These are phyloP conservation scores for Cladobotryum mycophilum DNA, from an alignment of 2,329 filamentous ascomycete species.

Conservation along the genomic window DNA sequence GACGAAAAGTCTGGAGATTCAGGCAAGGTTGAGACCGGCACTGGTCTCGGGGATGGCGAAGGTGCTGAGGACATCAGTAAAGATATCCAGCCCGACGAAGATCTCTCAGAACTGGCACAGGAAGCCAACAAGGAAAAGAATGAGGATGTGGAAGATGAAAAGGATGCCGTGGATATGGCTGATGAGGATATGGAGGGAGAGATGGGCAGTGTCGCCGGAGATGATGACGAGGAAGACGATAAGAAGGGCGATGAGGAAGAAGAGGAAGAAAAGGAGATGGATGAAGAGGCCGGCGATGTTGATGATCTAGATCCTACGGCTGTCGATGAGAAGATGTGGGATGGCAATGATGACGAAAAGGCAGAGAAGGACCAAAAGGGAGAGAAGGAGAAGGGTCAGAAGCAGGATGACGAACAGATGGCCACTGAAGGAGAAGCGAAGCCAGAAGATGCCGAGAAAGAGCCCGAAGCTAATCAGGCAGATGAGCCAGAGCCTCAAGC, in stretches of 20 bases:
- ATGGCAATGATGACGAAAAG: slow-evolving; percentile 73
- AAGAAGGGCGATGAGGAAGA: slow-evolving; percentile 58
- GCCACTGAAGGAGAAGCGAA: slow-evolving; percentile 53
- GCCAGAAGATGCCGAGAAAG: slow-evolving; percentile 37
- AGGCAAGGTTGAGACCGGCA: slow-evolving; percentile 83
- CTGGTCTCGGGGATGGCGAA: slow-evolving; percentile 89
- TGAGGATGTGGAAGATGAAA: slow-evolving; percentile 67
- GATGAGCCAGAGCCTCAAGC: slow-evolving; percentile 37
- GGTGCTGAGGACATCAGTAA: slow-evolving; percentile 98
- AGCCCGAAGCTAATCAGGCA: slow-evolving; percentile 26
- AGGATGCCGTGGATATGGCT: slow-evolving; percentile 87
- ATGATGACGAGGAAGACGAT: slow-evolving; percentile 54
- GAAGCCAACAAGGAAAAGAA: slow-evolving; percentile 63
- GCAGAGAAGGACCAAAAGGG: slow-evolving; percentile 77
- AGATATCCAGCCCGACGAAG: slow-evolving; percentile 88
- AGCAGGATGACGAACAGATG: slow-evolving; percentile 57
- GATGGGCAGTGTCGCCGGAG: slow-evolving; percentile 57
- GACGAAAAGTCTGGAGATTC: slow-evolving; percentile 62
- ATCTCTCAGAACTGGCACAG: slow-evolving; percentile 84
- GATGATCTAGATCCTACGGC: slow-evolving; percentile 84
- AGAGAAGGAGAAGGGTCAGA: slow-evolving; percentile 63
- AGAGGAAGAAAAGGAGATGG: slow-evolving; percentile 67
- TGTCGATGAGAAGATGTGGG: slow-evolving; percentile 99
- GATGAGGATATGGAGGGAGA: slow-evolving; percentile 88
- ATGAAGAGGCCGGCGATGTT: slow-evolving; percentile 85